Conservation (phyloP, 2,329 filamentous ascomycete genomes). For the Epichloe bromicola region DNA sequence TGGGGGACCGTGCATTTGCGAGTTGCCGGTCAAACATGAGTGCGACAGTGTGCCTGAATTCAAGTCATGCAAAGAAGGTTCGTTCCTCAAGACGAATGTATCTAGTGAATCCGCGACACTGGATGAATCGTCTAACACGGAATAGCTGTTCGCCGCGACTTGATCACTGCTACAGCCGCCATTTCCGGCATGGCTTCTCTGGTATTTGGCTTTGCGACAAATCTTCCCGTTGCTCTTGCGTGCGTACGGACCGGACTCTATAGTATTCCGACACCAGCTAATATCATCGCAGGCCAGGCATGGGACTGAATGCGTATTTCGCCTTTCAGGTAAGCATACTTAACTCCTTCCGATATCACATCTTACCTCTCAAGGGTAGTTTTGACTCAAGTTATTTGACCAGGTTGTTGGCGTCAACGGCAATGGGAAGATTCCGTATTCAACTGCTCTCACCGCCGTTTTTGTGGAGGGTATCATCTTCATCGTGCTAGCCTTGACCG, state of each 20-base stretch:
- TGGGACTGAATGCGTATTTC: slow-evolving; percentile 57
- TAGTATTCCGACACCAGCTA: background rate
- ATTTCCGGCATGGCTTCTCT: slow-evolving; percentile 64
- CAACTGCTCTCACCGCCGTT: slow-evolving; percentile 48
- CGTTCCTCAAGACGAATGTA: background rate
- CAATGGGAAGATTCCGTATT: slow-evolving; percentile 42
- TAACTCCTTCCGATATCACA: background rate
- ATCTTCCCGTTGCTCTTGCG: slow-evolving; percentile 47
- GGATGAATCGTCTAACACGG: slow-evolving; percentile 2
- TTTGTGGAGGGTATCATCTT: slow-evolving; percentile 55
- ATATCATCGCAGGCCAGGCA: slow-evolving; percentile 38
- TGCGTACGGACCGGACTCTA: slow-evolving; percentile 9
- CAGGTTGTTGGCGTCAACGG: slow-evolving; percentile 47
- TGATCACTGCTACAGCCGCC: slow-evolving; percentile 75
- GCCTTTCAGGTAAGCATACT: slow-evolving; percentile 37
- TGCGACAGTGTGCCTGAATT: slow-evolving; percentile 37
- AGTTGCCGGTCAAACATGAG: slow-evolving; percentile 25
- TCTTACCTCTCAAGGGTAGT: background rate
- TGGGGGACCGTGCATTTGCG: slow-evolving; percentile 69
- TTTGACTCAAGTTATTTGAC: background rate
- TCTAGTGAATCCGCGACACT: background rate
- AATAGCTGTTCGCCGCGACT: slow-evolving; percentile 54
- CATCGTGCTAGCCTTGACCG: slow-evolving; percentile 49
- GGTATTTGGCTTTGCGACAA: slow-evolving; percentile 67
- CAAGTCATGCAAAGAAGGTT: slow-evolving; percentile 33